Percentiles rank a stretch among this genome's conserved stretches.
These are phyloP conservation scores for Neopestalotiopsis rosae DNA, from an alignment of 2,329 filamentous ascomycete genomes.

Conservation along the genomic window DNA sequence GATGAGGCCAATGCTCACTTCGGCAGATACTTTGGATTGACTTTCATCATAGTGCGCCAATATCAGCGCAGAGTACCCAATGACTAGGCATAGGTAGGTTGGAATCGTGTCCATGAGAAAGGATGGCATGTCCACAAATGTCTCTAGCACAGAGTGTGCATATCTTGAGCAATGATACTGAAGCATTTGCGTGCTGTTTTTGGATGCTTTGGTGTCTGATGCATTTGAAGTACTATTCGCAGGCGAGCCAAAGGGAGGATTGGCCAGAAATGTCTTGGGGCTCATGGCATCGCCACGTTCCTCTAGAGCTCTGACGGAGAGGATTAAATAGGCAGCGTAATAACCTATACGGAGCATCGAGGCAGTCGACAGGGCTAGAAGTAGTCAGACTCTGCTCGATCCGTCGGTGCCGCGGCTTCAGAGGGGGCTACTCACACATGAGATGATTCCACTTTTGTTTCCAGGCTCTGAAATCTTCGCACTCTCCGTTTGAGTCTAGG, in stretches of 20 bases:
- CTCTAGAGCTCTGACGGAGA: conserved; percentile 35
- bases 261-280: conserved; percentile 34
- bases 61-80: conserved; percentile 39
- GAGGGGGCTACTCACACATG: conserved; percentile 31
- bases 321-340: conserved; percentile 39
- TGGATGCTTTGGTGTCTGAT: conserved; percentile 16
- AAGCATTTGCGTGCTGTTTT: conserved; percentile 25
- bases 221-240: conserved; percentile 20
- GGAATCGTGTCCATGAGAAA: conserved; percentile 36
- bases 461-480: conserved; percentile 39
- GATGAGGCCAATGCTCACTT: conserved; percentile 33
- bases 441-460: conserved; percentile 41
- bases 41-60: conserved; percentile 37
- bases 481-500: conserved; percentile 36
- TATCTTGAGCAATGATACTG: conserved; percentile 34
- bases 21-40: conserved; percentile 34
- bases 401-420: no score
- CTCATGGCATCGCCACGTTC: conserved; percentile 36
- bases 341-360: conserved; percentile 40
- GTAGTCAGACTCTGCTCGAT: conserved; percentile 11
- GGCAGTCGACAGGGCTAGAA: conserved; percentile 37
- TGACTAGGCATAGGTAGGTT: conserved; percentile 36
- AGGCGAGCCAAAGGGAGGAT: conserved; percentile 20
- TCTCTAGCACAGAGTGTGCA: conserved; percentile 35
- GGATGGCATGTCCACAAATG: conserved; percentile 37